Evolutionary conservation across 2,329 filamentous ascomycete genomes (phyloP), one percentile per base, ranked within the genome.

Genomic region (Hypoxylon rubiginosum): DNA sequence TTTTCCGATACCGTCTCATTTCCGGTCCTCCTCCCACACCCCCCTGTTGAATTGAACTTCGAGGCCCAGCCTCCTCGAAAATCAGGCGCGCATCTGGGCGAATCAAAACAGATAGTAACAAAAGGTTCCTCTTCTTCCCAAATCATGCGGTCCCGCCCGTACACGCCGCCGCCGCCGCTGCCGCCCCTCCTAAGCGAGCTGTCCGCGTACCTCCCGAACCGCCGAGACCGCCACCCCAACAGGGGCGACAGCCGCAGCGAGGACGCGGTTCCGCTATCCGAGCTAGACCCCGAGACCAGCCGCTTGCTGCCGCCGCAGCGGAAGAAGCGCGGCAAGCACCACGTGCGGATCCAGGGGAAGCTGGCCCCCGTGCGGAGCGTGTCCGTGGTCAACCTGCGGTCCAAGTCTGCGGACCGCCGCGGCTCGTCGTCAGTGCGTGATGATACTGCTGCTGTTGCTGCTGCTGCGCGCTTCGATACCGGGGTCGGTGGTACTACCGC

Each of bases 281-380:
- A 73, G n/a, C 62, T 74, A 5, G 74, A 79, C 51, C 72, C 72
- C 26, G 77, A 78, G 11, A 76, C 75, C 4, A 75, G 74, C 67
- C 72, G 68, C 2, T 73, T 80, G 41, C 71, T 79, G 2, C 75
- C 76, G 15, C 61, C 1, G 39, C 60, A 64, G 43, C 73, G n/a
- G n/a, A n/a, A 68, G n/a, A 75, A 69, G 30, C 62, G 41, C 43
- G 43, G 43, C 15, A 19, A 8, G 26, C 79, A 79, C 66, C 75
- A 74, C 32, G 79, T 81, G 15, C 77, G 79, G 54, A 70, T 81
- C 2, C 79, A 81, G 62, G 79, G 79, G n/a, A 72, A 71, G 5
- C 70, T 80, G 26, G 78, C 77, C 3, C 67, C 76, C 5, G 78
- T 80, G 9, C 72, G 74, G 13, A 81, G 77, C 68, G 75, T 80